phyloP scores from a whole-genome alignment of 2,329 filamentous ascomycete genomes.

The Eutypa lata region DNA sequence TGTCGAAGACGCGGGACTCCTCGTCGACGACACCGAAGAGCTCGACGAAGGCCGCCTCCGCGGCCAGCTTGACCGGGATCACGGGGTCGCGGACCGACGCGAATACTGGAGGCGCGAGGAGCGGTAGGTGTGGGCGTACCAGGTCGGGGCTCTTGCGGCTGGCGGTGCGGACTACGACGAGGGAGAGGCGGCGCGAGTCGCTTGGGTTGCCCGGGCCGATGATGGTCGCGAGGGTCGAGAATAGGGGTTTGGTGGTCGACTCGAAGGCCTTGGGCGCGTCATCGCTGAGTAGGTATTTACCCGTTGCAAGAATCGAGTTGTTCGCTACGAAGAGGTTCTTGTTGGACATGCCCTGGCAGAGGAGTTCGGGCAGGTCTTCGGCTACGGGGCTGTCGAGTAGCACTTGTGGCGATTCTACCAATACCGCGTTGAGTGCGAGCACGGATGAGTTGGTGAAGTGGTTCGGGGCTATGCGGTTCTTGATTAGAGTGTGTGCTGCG shows the following conservation, averaged over 20 bases:
- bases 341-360: slow-evolving; percentile 75
- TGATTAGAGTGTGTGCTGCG: slow-evolving; percentile 56
- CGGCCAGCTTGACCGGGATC: slow-evolving; percentile 92
- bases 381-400: slow-evolving; percentile 64
- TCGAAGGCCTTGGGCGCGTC: slow-evolving; percentile 70
- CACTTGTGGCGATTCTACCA: slow-evolving; percentile 73
- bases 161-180: slow-evolving; percentile 85
- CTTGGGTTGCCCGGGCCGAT: slow-evolving; percentile 75
- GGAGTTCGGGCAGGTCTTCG: slow-evolving; percentile 71
- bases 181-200: slow-evolving; percentile 79
- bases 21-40: slow-evolving; percentile 88
- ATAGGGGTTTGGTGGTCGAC: slow-evolving; percentile 72
- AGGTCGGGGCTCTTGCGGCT: slow-evolving; percentile 76
- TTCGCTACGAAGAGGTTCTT: slow-evolving; percentile 80
- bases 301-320: slow-evolving; percentile 83
- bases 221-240: slow-evolving; percentile 71
- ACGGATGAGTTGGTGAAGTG: slow-evolving; percentile 76
- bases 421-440: slow-evolving; percentile 82
- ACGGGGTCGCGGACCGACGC: slow-evolving; percentile 84
- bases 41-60: slow-evolving; percentile 89
- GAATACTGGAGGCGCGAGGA: slow-evolving; percentile 83
- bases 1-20: slow-evolving; percentile 83
- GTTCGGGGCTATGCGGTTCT: slow-evolving; percentile 74
- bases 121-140: slow-evolving; percentile 73
- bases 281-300: slow-evolving; percentile 79